Percentiles rank a stretch among this genome's conserved stretches.
Conservation (phyloP, 139 green algal genomes). For the Diplosphaera chodatii region DNA sequence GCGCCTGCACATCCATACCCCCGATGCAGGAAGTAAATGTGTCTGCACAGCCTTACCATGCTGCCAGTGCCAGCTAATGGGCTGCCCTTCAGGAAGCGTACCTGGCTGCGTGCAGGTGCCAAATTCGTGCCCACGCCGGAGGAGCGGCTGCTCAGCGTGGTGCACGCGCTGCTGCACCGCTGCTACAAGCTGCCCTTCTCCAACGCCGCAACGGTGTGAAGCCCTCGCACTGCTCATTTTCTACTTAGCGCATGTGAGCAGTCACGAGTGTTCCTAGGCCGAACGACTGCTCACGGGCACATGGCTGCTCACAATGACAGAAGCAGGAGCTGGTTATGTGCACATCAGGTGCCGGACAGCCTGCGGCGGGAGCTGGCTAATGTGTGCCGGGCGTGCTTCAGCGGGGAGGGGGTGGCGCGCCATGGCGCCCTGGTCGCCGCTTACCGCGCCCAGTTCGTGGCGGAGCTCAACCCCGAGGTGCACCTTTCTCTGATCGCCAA, state of each 20-base stretch:
- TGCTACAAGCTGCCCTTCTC: slow-evolving; percentile 77
- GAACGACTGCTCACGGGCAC: no score
- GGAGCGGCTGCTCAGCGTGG: slow-evolving; percentile 89
- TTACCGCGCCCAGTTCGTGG: slow-evolving; percentile 80
- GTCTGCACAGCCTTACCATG: no score
- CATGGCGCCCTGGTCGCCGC: slow-evolving; percentile 44
- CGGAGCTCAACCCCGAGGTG: slow-evolving; percentile 78
- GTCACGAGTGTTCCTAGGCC: no score
- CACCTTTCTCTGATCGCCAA: no score
- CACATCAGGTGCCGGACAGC: slow-evolving; percentile 59
- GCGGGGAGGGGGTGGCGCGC: slow-evolving; percentile 36
- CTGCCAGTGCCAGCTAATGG: no score
- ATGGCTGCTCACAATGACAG: no score
- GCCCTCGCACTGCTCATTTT: no score
- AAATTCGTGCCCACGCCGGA: slow-evolving; percentile 79
- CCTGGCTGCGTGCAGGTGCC: slow-evolving; percentile 35
- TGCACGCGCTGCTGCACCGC: slow-evolving; percentile 87
- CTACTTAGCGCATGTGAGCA: no score
- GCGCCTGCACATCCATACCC: background rate
- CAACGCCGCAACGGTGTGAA: slow-evolving; percentile 19
- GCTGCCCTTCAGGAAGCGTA: no score
- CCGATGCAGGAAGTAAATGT: no score
- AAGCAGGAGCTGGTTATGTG: background rate
- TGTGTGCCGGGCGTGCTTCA: slow-evolving; percentile 76
- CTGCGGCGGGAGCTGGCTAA: slow-evolving; percentile 83